Evolutionary conservation across 2,329 filamentous ascomycete species (phyloP), one percentile per base, ranked within the genome.

Genomic region (Talaromyces sp.): DNA sequence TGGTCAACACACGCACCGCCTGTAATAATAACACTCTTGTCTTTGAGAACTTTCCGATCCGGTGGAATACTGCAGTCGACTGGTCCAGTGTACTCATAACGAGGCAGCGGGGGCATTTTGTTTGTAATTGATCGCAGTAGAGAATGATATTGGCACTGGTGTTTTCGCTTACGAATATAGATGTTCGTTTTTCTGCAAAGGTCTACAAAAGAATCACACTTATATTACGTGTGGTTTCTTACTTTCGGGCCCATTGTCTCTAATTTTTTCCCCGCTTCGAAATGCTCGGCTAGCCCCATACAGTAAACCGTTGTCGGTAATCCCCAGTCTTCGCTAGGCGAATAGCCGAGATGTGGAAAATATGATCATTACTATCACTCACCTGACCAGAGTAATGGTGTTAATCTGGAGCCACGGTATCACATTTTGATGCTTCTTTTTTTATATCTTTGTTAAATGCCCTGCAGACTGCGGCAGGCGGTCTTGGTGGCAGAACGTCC

Each of bases 21-120:
- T 22, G 48, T 51, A n/a, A 51, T 36, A 17, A 51, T 51, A 17
- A 51, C 48, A 40, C 41, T 45, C 24, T 51, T 51, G 17, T 17
- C 42, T n/a, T 51, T 46, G 11, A 51, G 35, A 2, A 32, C 42
- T 24, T 33, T 17, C 8, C 30, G 20, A n/a, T 52, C 19, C 9
- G 40, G 27, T n/a, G 49, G 49, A 32, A 47, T 29, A 10, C 30
- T 52, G 16, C 44, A 55, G 10, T 46, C 39, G 13, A 52, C 36
- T 3, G 45, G 49, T n/a, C 49, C 32, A 14, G 40, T 52, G 29
- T 52, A 55, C 37, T 47, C 33, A 20, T 52, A 52, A 7, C 32
- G 49, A 41, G 49, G 44, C 9, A 37, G 11, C 45, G 45, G 40
- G 1, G 53, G 45, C 45, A 52, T 55, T 35, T 45, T 52, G 37